Conservation (phyloP, 305 asterid genomes). For the Fraxinus ornus region DNA sequence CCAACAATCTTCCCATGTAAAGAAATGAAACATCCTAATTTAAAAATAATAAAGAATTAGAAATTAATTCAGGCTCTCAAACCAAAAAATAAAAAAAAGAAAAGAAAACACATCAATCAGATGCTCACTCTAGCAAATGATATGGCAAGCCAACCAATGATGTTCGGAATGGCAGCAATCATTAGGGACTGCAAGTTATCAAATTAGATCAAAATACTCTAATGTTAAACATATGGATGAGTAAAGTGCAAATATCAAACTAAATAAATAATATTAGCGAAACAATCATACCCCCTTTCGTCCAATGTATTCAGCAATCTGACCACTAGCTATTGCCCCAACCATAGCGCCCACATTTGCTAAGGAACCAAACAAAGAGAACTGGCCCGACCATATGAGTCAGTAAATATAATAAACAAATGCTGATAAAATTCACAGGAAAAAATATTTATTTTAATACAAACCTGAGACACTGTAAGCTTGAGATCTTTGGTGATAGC, state of each 20-base stretch:
- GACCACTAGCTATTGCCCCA: constrained; percentile 96
- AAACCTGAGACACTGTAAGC: constrained; percentile 85
- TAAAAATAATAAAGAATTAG: not conserved
- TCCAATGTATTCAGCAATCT: constrained; percentile 89
- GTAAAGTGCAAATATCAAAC: not conserved
- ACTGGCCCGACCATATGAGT: constrained; percentile 45
- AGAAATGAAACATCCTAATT: constrained; percentile 76
- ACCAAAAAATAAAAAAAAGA: not conserved
- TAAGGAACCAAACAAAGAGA: constrained; percentile 83
- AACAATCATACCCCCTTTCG: too few relatives aligned
- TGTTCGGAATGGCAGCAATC: constrained; percentile 92
- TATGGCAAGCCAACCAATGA: constrained; percentile 88
- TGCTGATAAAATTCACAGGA: constrained; percentile 3
- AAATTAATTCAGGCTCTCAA: not conserved
- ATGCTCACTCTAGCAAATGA: constrained; percentile 74
- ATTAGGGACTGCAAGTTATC: constrained; percentile 57
- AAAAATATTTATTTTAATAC: constrained; percentile 10
- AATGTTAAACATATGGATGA: not conserved
- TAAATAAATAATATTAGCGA: too few relatives aligned
- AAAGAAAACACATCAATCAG: not conserved
- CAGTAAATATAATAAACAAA: constrained; percentile 13
- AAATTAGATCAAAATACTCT: constrained; percentile 6
- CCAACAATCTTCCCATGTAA: constrained; percentile 96
- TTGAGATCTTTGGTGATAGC: constrained; percentile 66
- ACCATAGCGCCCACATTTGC: constrained; percentile 96